Base-by-base conservation (phyloP, 108 stramenopile species). In the Seminavis robusta region DNA sequence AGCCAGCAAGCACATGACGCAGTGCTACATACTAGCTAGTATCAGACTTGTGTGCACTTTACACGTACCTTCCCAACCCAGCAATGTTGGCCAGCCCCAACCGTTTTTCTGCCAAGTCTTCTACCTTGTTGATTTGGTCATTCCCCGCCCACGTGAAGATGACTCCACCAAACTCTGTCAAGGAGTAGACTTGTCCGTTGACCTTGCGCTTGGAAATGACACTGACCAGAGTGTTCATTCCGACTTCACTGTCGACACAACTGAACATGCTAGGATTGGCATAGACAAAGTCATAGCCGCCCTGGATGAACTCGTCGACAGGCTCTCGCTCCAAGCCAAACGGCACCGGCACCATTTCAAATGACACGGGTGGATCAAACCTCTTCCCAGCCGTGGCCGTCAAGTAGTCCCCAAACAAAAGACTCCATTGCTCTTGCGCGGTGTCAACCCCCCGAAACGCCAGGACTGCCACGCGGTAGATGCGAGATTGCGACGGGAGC, bases 391-490 rank as follows among this genome's bases (percentile, higher is more conserved):
- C 71, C 4, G 71, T 62, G 15, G 21, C 59, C 1, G 52, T 67
- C 47, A 73, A 42, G 24, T 73, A 74, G 53, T 32, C 45, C 1
- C 39, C 36, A 27, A 67, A 74, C 16, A 67, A 63, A 15, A 45
- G 26, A 46, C 68, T 68, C 49, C 63, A 74, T 31, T 67, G 61
- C 0, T 17, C 33, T 42, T 36, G 44, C 11, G 67, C 67, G 20
- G 20, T 37, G 1, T 62, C 73, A 27, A 51, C 27, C 3, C 67
- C 73, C 17, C 61, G 61, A 43, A 67, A 54, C 5, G 66, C 73
- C 52, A 67, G 30, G n/a, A 74, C 67, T 29, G 67, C 73, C 17
- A 74, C 33, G n/a, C n/a, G n/a, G n/a, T n/a, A n/a, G n/a, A n/a
- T n/a, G n/a, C n/a, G n/a, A n/a, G n/a, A n/a, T n/a, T n/a, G n/a